Base-by-base conservation (phyloP, 1,284 basidiomycete species). In the Sporisorium reilianum region DNA sequence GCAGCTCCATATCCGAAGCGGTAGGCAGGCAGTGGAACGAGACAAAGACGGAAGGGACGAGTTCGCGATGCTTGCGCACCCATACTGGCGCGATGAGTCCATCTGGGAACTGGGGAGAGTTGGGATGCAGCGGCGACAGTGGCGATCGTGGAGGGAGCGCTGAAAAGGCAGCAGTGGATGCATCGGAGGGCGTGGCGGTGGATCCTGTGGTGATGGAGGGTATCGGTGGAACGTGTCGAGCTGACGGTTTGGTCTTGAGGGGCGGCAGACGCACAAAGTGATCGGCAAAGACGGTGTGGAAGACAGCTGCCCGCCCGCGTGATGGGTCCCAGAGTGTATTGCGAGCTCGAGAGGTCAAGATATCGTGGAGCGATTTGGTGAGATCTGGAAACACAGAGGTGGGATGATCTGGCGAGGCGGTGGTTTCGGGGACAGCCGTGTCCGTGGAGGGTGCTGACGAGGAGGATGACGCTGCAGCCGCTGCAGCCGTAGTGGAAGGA, bases 81-180 rank as follows among this genome's bases (percentile, higher is more conserved):
- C 96, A 99, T 78, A 98, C 93, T 0, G 95, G 96, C 1, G 95
- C 94, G 62, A 99, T 93, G 51, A 99, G 87, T 0, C 96, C 96
- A 84, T 99, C 96, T 0, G 96, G 96, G 84, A 93, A 89, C 16
- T 97, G 87, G 0, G 96, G 95, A 0, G 94, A 95, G 1, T 91
- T 89, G 0, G 92, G 91, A 0, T 93, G 93, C 26, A 97, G 86
- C 0, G 96, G 96, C 0, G 93, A 97, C 9, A 98, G 88, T 0
- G 94, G 94, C 0, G 95, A 97, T 84, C 94, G 93, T 54, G 70
- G 68, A 54, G 55, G 82, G 53, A 74, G 78, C 49, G 52, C 58
- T 23, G 59, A 75, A 57, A 67, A 75, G 14, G 52, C 78, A 34
- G 52, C 70, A 14, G 55, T 30, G 40, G 68, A 51, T 5, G 51